Percentiles rank a stretch among this genome's conserved stretches.
These are phyloP conservation scores for Clitopilus hobsonii DNA, from an alignment of 768 basidiomycete species.

Conservation along the genomic window DNA sequence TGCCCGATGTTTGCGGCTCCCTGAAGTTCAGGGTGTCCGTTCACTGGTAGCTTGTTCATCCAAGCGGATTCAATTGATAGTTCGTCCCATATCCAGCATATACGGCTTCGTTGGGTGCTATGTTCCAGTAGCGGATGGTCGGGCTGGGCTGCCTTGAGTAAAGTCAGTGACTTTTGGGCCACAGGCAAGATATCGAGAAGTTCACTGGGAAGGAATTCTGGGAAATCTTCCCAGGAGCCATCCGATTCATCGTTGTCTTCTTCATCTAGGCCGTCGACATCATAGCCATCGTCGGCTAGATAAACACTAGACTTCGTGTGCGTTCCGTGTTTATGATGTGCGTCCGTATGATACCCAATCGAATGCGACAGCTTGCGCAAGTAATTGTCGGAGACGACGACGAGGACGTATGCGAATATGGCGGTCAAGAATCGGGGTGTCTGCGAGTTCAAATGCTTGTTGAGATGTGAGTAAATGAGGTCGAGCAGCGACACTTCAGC, in stretches of 20 bases:
- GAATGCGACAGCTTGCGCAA: constrained; percentile 52
- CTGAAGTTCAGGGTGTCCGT: background rate
- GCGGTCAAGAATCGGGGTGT: constrained; percentile 46
- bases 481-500: constrained; percentile 52
- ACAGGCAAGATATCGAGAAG: constrained; percentile 51
- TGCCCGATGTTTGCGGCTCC: background rate
- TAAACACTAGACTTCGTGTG: background rate
- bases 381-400: constrained; percentile 58
- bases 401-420: constrained; percentile 64
- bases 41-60: too few relatives aligned
- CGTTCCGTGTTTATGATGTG: background rate
- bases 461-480: constrained; percentile 53
- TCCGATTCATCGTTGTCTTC: constrained; percentile 36
- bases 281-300: constrained; percentile 5
- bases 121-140: constrained; percentile 52
- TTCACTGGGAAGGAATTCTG: constrained; percentile 55
- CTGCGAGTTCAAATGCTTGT: constrained; percentile 46
- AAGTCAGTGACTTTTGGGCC: constrained; percentile 63
- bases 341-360: constrained; percentile 45
- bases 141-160: constrained; percentile 62
- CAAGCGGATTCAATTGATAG: too few relatives aligned
- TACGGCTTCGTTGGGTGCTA: constrained; percentile 15
- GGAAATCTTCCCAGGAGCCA: constrained; percentile 42
- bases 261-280: constrained; percentile 30
- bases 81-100: constrained; percentile 74